These are phyloP conservation scores for Nakazawaea anatomiae DNA, from an alignment of 805 yeast genomes.

Conservation along the genomic window DNA sequence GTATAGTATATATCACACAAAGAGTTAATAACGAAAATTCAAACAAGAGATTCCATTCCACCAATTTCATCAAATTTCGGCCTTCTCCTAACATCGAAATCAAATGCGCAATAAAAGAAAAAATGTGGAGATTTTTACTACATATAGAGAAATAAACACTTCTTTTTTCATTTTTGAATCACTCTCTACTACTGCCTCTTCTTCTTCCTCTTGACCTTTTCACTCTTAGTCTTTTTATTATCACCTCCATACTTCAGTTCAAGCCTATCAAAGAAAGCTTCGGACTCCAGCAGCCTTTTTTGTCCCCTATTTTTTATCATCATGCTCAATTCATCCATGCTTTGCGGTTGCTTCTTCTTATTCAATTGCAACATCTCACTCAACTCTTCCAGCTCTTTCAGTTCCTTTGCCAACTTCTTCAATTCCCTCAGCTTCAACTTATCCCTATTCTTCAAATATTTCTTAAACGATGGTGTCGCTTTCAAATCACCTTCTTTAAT, in stretches of 20 bases:
- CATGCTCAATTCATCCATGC: constrained; percentile 28
- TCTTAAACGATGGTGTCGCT: constrained; percentile 38
- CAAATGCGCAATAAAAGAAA: neutral
- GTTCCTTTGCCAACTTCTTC: constrained; percentile 54
- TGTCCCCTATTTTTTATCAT: constrained; percentile 45
- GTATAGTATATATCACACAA: too few relatives aligned
- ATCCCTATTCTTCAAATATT: constrained; percentile 44
- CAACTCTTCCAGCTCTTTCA: constrained; percentile 53
- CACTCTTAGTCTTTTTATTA: constrained; percentile 26
- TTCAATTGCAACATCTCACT: constrained; percentile 29
- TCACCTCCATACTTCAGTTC: constrained; percentile 43
- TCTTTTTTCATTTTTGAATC: too few relatives aligned
- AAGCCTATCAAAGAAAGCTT: constrained; percentile 38
- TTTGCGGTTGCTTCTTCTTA: constrained; percentile 22
- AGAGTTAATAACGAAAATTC: too few relatives aligned
- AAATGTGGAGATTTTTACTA: neutral
- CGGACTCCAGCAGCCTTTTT: constrained; percentile 35
- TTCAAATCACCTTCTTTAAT: constrained; percentile 32
- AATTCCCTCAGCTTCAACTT: constrained; percentile 41
- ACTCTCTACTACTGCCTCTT: neutral
- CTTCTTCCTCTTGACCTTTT: constrained; percentile 3
- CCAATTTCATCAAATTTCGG: neutral
- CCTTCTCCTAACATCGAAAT: neutral
- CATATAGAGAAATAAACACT: neutral
- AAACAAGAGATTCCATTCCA: neutral